Conservation (phyloP, 2,329 filamentous ascomycete genomes). For the Ophiosphaerella korrae region DNA sequence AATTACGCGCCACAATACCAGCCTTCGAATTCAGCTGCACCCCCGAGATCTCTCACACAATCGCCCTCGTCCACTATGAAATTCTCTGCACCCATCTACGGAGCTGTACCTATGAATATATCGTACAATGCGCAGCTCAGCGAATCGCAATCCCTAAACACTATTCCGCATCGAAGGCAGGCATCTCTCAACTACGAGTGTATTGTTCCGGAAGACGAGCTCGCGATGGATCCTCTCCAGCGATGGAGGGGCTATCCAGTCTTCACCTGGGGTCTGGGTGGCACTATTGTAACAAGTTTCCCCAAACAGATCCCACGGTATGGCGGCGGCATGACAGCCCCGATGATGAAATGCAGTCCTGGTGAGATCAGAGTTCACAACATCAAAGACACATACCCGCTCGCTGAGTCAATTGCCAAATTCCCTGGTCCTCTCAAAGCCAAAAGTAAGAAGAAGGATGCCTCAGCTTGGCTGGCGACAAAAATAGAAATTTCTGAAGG, state of each 20-base stretch:
- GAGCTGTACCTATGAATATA: slow-evolving; percentile 49
- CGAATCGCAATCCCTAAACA: slow-evolving; percentile 21
- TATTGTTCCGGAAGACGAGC: slow-evolving; percentile 61
- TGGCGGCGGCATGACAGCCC: slow-evolving; percentile 71
- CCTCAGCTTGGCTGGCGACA: slow-evolving; percentile 75
- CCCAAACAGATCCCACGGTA: slow-evolving; percentile 89
- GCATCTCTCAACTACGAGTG: slow-evolving; percentile 60
- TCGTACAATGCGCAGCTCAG: slow-evolving; percentile 37
- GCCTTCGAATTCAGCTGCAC: slow-evolving; percentile 10
- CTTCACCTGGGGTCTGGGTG: slow-evolving; percentile 86
- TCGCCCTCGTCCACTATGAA: slow-evolving; percentile 63
- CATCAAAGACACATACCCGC: slow-evolving; percentile 73
- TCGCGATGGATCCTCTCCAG: slow-evolving; percentile 73
- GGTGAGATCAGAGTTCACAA: slow-evolving; percentile 81
- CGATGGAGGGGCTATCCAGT: slow-evolving; percentile 91
- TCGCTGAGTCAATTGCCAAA: slow-evolving; percentile 73
- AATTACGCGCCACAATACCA: slow-evolving; percentile 59
- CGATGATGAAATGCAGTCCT: slow-evolving; percentile 79
- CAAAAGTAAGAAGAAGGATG: slow-evolving; percentile 96
- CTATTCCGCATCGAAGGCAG: slow-evolving; percentile 44
- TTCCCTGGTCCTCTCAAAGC: slow-evolving; percentile 90
- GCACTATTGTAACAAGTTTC: slow-evolving; percentile 80
- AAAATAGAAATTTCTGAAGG: slow-evolving; percentile 77
- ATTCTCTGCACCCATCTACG: slow-evolving; percentile 54
- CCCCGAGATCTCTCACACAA: slow-evolving; percentile 60